These are phyloP conservation scores for Bjerkandera adusta DNA, from an alignment of 1,284 basidiomycete species.

Conservation along the genomic window DNA sequence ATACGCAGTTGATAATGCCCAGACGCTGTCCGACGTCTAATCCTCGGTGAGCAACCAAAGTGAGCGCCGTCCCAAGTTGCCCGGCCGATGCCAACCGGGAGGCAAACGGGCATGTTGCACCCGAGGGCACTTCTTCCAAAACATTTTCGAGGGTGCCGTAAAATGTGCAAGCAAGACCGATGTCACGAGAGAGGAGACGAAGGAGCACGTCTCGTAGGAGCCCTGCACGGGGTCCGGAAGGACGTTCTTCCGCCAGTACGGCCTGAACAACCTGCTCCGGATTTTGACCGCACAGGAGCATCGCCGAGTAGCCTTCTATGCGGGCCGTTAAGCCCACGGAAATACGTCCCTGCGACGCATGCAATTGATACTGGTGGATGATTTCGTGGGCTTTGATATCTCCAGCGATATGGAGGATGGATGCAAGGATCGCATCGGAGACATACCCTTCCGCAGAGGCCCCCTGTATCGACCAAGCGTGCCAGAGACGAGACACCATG, in stretches of 20 bases:
- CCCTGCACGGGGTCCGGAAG: not conserved
- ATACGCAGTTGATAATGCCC: conserved; percentile 3
- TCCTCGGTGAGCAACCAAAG: not conserved
- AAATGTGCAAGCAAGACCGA: not conserved
- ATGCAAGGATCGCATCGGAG: conserved; percentile 36
- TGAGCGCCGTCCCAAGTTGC: conserved; percentile 3
- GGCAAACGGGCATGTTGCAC: not conserved
- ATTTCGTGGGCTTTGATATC: conserved; percentile 31
- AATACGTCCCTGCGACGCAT: too few relatives aligned
- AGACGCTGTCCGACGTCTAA: not conserved
- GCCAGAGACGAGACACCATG: conserved; percentile 41
- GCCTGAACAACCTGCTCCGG: not conserved
- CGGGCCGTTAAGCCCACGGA: too few relatives aligned
- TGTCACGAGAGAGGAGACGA: not conserved
- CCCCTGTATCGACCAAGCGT: conserved; percentile 41
- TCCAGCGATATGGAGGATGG: conserved; percentile 47
- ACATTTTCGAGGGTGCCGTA: not conserved
- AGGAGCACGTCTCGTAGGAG: conserved; percentile 2
- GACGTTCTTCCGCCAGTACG: not conserved
- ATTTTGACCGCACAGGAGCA: not conserved
- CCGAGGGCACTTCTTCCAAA: not conserved
- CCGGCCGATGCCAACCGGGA: not conserved
- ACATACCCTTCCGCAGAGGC: too few relatives aligned
- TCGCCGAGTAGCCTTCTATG: too few relatives aligned
- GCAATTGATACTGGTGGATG: too few relatives aligned